Conservation (phyloP, 768 basidiomycete species). For the Rossbeevera mucosa region DNA sequence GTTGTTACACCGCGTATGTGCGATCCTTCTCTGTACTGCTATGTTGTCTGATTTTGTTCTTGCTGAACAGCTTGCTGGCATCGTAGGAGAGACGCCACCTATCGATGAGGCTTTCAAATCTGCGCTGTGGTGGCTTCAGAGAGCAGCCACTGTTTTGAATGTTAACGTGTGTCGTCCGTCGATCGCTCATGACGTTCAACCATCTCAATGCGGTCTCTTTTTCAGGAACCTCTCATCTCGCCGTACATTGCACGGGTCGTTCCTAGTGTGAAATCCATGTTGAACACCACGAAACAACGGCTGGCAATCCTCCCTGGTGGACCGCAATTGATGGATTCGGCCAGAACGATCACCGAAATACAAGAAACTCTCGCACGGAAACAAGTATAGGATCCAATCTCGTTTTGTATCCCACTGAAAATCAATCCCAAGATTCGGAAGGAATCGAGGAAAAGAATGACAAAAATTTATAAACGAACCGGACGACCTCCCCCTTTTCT, state of each 20-base stretch:
- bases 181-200: neutral
- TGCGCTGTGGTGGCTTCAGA: slow-evolving; percentile 84
- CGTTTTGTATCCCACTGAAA: neutral
- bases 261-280: slow-evolving; percentile 69
- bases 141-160: slow-evolving; percentile 64
- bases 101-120: slow-evolving; percentile 78
- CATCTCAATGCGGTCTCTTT: neutral
- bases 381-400: slow-evolving; percentile 13
- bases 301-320: slow-evolving; percentile 73
- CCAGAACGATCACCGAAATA: slow-evolving; percentile 67
- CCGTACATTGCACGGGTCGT: slow-evolving; percentile 80
- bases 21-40: slow-evolving; percentile 1
- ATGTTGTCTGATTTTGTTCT: slow-evolving; percentile 1
- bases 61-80: slow-evolving; percentile 55
- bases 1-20: slow-evolving; percentile 72
- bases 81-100: slow-evolving; percentile 71
- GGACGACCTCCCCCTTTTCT: neutral
- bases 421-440: neutral
- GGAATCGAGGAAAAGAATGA: neutral
- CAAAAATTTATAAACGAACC: neutral
- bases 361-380: slow-evolving; percentile 63
- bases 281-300: slow-evolving; percentile 77
- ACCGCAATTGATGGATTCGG: slow-evolving; percentile 60
- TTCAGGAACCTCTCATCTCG: slow-evolving; percentile 72
- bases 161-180: slow-evolving; percentile 50